phyloP scores from a whole-genome alignment of 345 rosid genomes.

The Populus tremula region DNA sequence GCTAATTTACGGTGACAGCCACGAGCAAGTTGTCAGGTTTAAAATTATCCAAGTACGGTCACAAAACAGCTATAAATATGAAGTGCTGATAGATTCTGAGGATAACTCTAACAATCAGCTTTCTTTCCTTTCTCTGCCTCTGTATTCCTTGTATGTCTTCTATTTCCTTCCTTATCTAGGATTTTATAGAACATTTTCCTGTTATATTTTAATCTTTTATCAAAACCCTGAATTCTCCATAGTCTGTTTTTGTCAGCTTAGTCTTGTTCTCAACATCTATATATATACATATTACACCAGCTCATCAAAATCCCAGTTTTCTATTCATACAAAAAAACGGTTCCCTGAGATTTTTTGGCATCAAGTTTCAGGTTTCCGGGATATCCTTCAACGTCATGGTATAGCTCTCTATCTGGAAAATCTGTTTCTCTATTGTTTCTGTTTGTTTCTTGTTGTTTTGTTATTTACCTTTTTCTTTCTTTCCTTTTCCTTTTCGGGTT shows the following conservation, averaged over 20 bases:
- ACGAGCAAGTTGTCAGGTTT: not conserved
- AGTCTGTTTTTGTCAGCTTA: not conserved
- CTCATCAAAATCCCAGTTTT: not conserved
- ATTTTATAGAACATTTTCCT: not conserved
- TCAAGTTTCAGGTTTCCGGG: not conserved
- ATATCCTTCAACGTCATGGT: slow-evolving; percentile 20
- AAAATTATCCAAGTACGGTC: not conserved
- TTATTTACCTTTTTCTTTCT: not conserved
- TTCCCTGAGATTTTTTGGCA: not conserved
- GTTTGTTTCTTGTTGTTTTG: not conserved
- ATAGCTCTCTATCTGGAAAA: not conserved
- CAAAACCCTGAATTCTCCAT: not conserved
- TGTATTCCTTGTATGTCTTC: not conserved
- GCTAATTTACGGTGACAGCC: not conserved
- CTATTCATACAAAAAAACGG: not conserved
- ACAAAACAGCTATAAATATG: not conserved
- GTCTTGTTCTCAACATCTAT: not conserved
- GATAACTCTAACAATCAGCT: not conserved
- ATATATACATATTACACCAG: not conserved
- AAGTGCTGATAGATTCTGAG: not conserved
- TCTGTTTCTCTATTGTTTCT: not conserved
- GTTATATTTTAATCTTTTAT: not conserved
- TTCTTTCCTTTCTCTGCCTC: not conserved
- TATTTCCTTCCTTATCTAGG: not conserved
- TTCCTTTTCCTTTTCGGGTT: not conserved